Conservation (phyloP, 164 flowering plant genomes). For the Kingdonia uniflora region DNA sequence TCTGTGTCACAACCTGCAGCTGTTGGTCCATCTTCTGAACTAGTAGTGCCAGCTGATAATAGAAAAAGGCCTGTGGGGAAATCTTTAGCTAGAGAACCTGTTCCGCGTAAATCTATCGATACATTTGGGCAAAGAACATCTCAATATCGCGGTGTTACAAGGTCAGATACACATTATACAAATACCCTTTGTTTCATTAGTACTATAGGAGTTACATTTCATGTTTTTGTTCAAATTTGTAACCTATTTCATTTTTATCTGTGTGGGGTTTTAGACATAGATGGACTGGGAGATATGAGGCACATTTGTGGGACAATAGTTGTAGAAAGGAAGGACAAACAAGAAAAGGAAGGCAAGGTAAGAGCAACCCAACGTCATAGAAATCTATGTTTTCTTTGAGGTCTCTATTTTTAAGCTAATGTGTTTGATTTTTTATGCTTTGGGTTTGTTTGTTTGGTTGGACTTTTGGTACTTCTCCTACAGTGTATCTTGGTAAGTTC, state of each 20-base stretch:
- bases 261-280: constrained; percentile 47
- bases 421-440: too few relatives aligned
- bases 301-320: constrained; percentile 94
- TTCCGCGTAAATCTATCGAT: constrained; percentile 74
- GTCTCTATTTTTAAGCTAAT: too few relatives aligned
- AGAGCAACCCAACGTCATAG: constrained; percentile 9
- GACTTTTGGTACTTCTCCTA: too few relatives aligned
- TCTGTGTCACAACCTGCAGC: constrained; percentile 75
- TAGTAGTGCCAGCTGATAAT: constrained; percentile 21
- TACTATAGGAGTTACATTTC: not conserved
- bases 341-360: constrained; percentile 97
- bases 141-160: constrained; percentile 80
- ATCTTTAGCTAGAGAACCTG: constrained; percentile 38
- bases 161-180: constrained; percentile 19
- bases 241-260: not conserved
- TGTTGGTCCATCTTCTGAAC: constrained; percentile 26
- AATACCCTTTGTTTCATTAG: not conserved
- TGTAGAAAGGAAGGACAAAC: constrained; percentile 93
- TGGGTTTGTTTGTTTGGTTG: not conserved
- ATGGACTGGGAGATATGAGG: constrained; percentile 95
- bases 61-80: constrained; percentile 51
- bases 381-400: too few relatives aligned
- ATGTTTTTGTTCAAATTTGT: not conserved
- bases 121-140: constrained; percentile 90
- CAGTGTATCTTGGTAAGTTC: too few relatives aligned